Evolutionary conservation across 331 rosid genomes (phyloP), one percentile per base, ranked within the genome.

Genomic region (Erythrophleum ivorense): DNA sequence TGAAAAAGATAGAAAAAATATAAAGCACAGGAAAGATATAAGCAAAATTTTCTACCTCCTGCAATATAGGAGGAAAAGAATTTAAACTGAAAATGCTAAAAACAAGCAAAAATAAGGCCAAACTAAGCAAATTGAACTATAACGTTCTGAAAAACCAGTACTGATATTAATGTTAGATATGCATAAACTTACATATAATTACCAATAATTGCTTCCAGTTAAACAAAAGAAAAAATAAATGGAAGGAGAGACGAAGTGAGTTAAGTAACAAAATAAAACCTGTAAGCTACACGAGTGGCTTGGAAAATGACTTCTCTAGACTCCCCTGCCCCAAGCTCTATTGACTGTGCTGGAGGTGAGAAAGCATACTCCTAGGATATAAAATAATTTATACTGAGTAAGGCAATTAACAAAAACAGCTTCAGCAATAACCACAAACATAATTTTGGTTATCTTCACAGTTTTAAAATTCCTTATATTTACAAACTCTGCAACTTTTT

Each of bases 201-300:
- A 66, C 13, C 43, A 65, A 48, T 36, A 10, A 72, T 79, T 40
- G 78, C 33, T 63, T 75, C 53, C 57, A 24, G 9, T 38, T 62
- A 71, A 70, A 86, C 48, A 45, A 46, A 83, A 70, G 77, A 81
- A 74, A 86, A 76, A 36, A 67, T 0, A 33, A 67, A 73, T 52
- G 60, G 70, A 84, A 82, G 50, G 24, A 60, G 64, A 53, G 59
- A 59, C 38, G 15, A 18, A 69, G 53, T 54, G 60, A 33, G 29
- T 60, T 75, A 80, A 80, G 77, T 60, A 62, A 84, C 49, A 71
- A 71, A 81, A 55, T 48, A 58, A 81, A 82, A 96, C 99, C 99
- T 94, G 99, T 94, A 94, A 82, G 99, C 99, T 85, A 96, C 99
- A 6, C 97, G 98, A 0, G 91, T 88, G 83, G 99, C 99, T 81